Evolutionary conservation across 495 filamentous ascomycete species (phyloP).

Genomic region (Talaromyces trachyspermus): DNA sequence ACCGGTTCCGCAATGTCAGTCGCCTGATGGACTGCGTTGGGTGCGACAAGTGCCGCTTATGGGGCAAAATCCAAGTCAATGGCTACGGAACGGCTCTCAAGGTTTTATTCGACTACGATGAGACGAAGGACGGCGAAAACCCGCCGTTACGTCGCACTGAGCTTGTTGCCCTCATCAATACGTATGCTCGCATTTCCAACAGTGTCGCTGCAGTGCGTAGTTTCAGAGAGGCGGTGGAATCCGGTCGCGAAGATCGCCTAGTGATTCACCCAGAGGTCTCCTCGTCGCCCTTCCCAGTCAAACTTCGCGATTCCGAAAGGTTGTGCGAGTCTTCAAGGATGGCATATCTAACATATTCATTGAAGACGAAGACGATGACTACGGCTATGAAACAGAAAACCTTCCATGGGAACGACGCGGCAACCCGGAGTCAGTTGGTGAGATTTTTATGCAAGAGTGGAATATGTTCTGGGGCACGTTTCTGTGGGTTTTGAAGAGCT

Average conservation of each 20-base stretch:
- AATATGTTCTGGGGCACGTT: slow-evolving; percentile 51
- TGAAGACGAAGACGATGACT: slow-evolving; percentile 34
- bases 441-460: slow-evolving; percentile 59
- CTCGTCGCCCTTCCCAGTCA: not conserved
- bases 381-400: slow-evolving; percentile 21
- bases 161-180: slow-evolving; percentile 90
- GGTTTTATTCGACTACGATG: slow-evolving; percentile 90
- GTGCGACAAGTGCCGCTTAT: slow-evolving; percentile 96
- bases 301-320: slow-evolving; percentile 11
- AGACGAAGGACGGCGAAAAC: slow-evolving; percentile 63
- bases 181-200: slow-evolving; percentile 75
- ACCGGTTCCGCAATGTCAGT: slow-evolving; percentile 92
- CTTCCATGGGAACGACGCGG: slow-evolving; percentile 33
- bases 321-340: slow-evolving; percentile 25
- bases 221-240: slow-evolving; percentile 57
- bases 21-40: slow-evolving; percentile 98
- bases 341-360: slow-evolving; percentile 35
- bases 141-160: slow-evolving; percentile 80
- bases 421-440: slow-evolving; percentile 36
- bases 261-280: slow-evolving; percentile 11
- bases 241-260: slow-evolving; percentile 29
- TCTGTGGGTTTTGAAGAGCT: slow-evolving; percentile 60
- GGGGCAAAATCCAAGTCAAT: slow-evolving; percentile 95
- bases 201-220: slow-evolving; percentile 65
- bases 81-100: slow-evolving; percentile 95